Evolutionary conservation across 106 monocot genomes (phyloP), one percentile per base, ranked within the genome.

Genomic region (Xerophyta viscosa): DNA sequence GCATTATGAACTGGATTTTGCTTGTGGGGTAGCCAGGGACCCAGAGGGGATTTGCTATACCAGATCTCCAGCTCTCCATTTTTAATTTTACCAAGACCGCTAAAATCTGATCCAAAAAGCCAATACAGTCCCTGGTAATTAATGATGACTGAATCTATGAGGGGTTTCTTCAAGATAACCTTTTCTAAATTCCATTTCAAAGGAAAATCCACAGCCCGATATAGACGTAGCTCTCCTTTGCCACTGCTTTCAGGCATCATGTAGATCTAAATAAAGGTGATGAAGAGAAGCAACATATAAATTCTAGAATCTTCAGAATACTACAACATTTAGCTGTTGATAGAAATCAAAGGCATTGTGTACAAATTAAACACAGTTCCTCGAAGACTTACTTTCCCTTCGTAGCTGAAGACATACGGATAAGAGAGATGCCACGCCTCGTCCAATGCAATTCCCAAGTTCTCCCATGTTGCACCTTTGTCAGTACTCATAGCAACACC

Each of bases 381-480:
- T 48, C 2, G 24, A 48, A 15, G 5, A 30, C 44, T 73, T 71
- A 93, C 92, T 52, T 83, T 73, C 27, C 66, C 59, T 31, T 77
- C 42, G 20, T 83, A 54, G 9, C 22, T 66, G 68, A 93, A 93
- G 30, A 93, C 77, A 69, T 77, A 93, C 11, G 92, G 92, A 77
- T 87, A 93, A 56, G 92, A 93, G 56, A 93, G 87, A 71, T 93
- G 92, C 87, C 92, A 93, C 24, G 68, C 63, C 48, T 87, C 92
- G 66, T 83, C 79, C 43, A 93, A 67, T 20, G 69, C 87, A 24
- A 84, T 80, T 0, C 92, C 92, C 66, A 93, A 27, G 46, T 84
- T 71, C n/a, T 69, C 44, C 92, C 92, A 93, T 50, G 87, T 80
- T 19, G 71, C 80, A 51, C 92, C 92, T 2, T 74, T 55, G 37